Evolutionary conservation across 805 yeast species (phyloP).

Genomic region (Saccharomycopsis lassenensis): DNA sequence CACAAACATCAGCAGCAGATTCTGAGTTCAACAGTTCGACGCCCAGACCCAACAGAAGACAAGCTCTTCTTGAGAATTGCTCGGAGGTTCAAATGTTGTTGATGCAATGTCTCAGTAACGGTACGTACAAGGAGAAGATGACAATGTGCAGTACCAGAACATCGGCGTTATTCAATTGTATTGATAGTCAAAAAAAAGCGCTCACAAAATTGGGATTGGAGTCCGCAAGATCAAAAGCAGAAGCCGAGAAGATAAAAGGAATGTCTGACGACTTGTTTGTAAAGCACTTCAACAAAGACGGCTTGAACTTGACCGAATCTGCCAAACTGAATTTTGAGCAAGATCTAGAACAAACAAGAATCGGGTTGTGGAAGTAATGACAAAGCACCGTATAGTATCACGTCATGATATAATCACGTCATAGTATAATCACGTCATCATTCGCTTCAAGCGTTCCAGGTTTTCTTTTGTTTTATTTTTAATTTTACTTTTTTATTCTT

Average conservation of each 20-base stretch:
- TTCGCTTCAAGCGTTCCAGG: neutral
- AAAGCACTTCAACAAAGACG: constrained; percentile 16
- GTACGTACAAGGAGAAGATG: constrained; percentile 12
- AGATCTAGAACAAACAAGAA: constrained; percentile 8
- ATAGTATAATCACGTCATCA: too few relatives aligned
- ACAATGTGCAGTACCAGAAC: constrained; percentile 16
- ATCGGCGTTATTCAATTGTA: constrained; percentile 14
- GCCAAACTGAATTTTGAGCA: constrained; percentile 4
- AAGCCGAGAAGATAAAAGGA: constrained; percentile 15
- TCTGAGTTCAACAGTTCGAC: constrained; percentile 11
- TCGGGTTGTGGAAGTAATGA: constrained; percentile 11
- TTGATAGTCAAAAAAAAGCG: constrained; percentile 14
- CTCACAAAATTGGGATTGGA: constrained; percentile 11
- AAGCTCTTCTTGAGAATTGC: constrained; percentile 17
- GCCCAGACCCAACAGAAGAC: constrained; percentile 2
- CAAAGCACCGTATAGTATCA: too few relatives aligned
- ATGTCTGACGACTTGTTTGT: constrained; percentile 17
- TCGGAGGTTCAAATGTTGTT: constrained; percentile 15
- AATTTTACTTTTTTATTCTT: neutral
- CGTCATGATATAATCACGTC: too few relatives aligned
- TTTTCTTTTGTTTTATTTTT: neutral
- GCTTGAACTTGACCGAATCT: constrained; percentile 7
- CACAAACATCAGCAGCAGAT: constrained; percentile 4
- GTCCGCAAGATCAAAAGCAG: constrained; percentile 14
- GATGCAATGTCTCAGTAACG: constrained; percentile 14